phyloP scores from a whole-genome alignment of 352 stramenopile species.

The Pythium insidiosum region DNA sequence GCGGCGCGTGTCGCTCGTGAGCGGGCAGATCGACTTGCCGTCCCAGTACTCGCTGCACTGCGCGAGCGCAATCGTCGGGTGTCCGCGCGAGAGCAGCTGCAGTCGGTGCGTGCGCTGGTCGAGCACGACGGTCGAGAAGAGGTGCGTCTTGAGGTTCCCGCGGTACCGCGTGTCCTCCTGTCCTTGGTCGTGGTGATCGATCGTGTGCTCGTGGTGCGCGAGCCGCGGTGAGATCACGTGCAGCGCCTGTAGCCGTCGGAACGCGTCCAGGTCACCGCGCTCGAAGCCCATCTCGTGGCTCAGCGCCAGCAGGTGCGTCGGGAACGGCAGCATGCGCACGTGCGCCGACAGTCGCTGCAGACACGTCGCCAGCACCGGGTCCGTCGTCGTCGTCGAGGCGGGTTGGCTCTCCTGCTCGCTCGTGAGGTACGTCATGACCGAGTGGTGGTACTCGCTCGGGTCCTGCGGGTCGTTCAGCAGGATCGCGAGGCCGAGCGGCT shows the following conservation, averaged over 20 bases:
- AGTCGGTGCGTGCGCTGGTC: slow-evolving; percentile 76
- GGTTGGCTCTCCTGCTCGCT: slow-evolving; percentile 26
- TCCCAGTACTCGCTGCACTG: slow-evolving; percentile 86
- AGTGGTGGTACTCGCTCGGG: slow-evolving; percentile 48
- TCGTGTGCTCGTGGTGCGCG: slow-evolving; percentile 76
- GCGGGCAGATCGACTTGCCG: slow-evolving; percentile 79
- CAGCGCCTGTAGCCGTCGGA: slow-evolving; percentile 62
- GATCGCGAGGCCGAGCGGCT: slow-evolving; percentile 72
- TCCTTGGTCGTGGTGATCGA: slow-evolving; percentile 78
- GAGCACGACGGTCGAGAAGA: slow-evolving; percentile 80
- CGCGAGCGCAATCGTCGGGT: slow-evolving; percentile 60
- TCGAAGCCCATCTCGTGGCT: slow-evolving; percentile 80
- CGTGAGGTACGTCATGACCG: slow-evolving; percentile 65
- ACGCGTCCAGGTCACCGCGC: slow-evolving; percentile 50
- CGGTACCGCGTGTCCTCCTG: slow-evolving; percentile 80
- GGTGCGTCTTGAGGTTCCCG: slow-evolving; percentile 79
- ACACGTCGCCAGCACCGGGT: slow-evolving; percentile 53
- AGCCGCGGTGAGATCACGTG: slow-evolving; percentile 79
- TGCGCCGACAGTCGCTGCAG: slow-evolving; percentile 75
- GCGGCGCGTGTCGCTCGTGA: slow-evolving; percentile 72
- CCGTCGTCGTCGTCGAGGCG: slow-evolving; percentile 6
- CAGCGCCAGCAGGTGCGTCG: slow-evolving; percentile 71
- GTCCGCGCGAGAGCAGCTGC: slow-evolving; percentile 69
- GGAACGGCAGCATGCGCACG: slow-evolving; percentile 79
- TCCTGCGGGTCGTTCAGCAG: slow-evolving; percentile 77